Percentiles rank a stretch among this genome's conserved stretches.
Evolutionary conservation across 352 stramenopile genomes (phyloP).

Genomic region (Phytophthora meadii): DNA sequence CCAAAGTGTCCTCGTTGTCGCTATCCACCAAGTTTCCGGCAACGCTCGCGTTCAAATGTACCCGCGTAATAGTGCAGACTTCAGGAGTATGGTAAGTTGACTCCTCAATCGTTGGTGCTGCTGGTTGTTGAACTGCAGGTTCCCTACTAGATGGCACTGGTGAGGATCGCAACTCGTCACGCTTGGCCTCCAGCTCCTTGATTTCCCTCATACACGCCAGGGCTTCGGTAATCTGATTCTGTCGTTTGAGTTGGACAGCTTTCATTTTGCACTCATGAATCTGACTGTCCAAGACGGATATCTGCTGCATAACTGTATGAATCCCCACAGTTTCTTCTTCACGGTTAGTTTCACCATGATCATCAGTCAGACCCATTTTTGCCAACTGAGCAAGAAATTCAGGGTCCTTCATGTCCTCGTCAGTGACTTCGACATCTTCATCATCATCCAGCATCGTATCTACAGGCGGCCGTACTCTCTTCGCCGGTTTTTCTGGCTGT

Average conservation of each 20-base stretch:
- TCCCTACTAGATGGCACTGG: not conserved
- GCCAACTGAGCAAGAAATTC: slow-evolving; percentile 71
- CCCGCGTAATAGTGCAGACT: slow-evolving; percentile 9
- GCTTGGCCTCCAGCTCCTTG: slow-evolving; percentile 59
- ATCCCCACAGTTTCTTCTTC: not conserved
- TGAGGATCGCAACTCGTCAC: slow-evolving; percentile 22
- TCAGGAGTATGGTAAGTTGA: not conserved
- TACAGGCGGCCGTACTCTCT: not conserved
- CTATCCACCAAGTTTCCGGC: slow-evolving; percentile 5
- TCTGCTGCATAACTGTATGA: slow-evolving; percentile 19
- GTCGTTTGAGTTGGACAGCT: slow-evolving; percentile 62
- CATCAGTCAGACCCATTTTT: slow-evolving; percentile 45
- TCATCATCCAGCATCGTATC: slow-evolving; percentile 32
- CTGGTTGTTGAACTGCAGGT: not conserved
- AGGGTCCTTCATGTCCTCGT: slow-evolving; percentile 80
- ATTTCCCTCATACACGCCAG: slow-evolving; percentile 64
- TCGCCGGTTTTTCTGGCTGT: not conserved
- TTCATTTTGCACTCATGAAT: slow-evolving; percentile 57
- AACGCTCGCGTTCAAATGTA: slow-evolving; percentile 22
- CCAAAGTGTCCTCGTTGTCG: slow-evolving; percentile 27
- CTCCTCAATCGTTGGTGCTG: slow-evolving; percentile 1
- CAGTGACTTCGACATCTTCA: slow-evolving; percentile 66
- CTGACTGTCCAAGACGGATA: slow-evolving; percentile 47
- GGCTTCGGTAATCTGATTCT: slow-evolving; percentile 62
- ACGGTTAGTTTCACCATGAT: slow-evolving; percentile 1